Conservation (phyloP, 2,329 filamentous ascomycete species). For the Lomentospora prolificans region DNA sequence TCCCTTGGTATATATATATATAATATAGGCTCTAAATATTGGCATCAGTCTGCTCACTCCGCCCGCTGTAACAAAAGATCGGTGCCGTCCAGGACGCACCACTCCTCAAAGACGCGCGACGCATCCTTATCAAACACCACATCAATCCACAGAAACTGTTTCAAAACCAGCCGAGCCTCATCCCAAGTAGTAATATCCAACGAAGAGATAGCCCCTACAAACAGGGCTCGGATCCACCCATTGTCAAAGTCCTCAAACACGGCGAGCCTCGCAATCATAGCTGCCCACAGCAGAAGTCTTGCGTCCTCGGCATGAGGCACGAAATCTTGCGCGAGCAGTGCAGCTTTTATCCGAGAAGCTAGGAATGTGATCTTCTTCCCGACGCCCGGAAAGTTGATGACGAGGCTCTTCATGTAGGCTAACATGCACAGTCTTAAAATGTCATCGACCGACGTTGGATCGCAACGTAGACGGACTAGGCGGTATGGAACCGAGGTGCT, state of each 20-base stretch:
- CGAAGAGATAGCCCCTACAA: not conserved
- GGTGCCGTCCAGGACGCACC: no score
- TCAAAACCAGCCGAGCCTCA: not conserved
- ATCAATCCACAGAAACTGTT: not conserved
- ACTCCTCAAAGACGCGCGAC: not conserved
- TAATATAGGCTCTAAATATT: no score
- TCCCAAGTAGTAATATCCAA: not conserved
- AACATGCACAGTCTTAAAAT: slow-evolving; percentile 16
- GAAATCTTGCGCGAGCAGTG: not conserved
- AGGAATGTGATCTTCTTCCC: slow-evolving; percentile 5
- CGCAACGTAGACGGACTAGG: slow-evolving; percentile 13
- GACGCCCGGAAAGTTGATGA: slow-evolving; percentile 11
- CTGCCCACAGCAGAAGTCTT: not conserved
- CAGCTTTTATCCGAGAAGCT: not conserved
- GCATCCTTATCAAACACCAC: not conserved
- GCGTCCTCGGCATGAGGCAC: slow-evolving; percentile 15
- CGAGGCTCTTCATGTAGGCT: slow-evolving; percentile 15
- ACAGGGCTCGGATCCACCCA: not conserved
- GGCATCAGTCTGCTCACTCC: no score
- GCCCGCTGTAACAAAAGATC: no score
- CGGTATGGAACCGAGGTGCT: slow-evolving; percentile 16
- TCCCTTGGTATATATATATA: no score
- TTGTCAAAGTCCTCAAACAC: not conserved
- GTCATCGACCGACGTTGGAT: slow-evolving; percentile 10
- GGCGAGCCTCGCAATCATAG: not conserved